These are phyloP conservation scores for Houttuynia cordata DNA, from an alignment of 164 flowering plant genomes.

Conservation along the genomic window DNA sequence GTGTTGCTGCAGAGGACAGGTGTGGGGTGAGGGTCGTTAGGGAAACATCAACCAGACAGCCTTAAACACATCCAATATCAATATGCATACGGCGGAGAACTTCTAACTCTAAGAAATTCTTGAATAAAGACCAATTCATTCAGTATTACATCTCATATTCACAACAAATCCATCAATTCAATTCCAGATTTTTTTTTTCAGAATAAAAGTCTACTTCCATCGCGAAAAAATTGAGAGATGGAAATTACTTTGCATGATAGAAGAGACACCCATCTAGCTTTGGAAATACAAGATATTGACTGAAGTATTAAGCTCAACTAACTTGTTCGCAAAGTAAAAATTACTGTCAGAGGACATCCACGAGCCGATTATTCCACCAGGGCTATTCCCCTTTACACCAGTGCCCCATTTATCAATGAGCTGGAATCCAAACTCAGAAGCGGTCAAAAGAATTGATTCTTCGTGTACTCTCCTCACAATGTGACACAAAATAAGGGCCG, in stretches of 20 bases:
- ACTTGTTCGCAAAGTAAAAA: background rate
- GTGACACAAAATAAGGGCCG: slow-evolving; percentile 79
- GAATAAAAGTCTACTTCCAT: too few relatives aligned
- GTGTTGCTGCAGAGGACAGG: too few relatives aligned
- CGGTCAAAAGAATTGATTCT: slow-evolving; percentile 65
- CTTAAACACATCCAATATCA: too few relatives aligned
- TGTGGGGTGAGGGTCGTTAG: too few relatives aligned
- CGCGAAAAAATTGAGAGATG: background rate
- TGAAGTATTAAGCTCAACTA: background rate
- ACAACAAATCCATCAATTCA: too few relatives aligned
- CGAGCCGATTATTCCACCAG: background rate
- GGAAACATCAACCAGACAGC: too few relatives aligned
- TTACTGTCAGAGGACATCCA: slow-evolving; percentile 1
- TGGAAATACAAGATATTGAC: background rate
- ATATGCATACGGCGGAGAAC: too few relatives aligned
- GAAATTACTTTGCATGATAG: background rate
- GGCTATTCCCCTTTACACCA: slow-evolving; percentile 1
- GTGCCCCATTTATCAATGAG: slow-evolving; percentile 62
- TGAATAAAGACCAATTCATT: too few relatives aligned
- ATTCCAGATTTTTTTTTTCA: too few relatives aligned
- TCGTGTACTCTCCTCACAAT: slow-evolving; percentile 76
- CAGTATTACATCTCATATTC: too few relatives aligned
- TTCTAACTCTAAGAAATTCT: too few relatives aligned
- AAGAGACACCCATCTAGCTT: background rate
- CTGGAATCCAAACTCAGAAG: slow-evolving; percentile 50